Evolutionary conservation across 2,329 filamentous ascomycete genomes (phyloP).

Genomic region (Microsporum audouinii): DNA sequence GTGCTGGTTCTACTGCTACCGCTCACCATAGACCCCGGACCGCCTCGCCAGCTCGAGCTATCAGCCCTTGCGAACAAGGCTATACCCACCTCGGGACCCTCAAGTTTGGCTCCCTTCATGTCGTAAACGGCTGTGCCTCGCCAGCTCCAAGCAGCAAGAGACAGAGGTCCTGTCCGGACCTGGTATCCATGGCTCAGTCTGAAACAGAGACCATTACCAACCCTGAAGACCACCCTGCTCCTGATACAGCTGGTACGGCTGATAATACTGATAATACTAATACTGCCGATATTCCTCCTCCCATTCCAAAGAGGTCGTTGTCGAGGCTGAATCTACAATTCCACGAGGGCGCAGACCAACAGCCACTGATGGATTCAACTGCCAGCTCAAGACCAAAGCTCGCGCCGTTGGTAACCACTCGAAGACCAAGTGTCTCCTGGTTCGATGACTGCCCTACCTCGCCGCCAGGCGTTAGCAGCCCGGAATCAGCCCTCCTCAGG

Average conservation of each 20-base stretch:
- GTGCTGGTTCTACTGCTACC: background rate
- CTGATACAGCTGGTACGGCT: background rate
- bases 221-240: background rate
- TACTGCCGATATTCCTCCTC: background rate
- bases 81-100: background rate
- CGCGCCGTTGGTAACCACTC: background rate
- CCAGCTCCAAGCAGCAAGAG: background rate
- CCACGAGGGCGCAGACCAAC: background rate
- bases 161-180: constrained; percentile 1
- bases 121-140: background rate
- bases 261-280: background rate
- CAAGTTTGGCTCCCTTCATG: constrained; percentile 2
- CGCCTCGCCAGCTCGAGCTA: background rate
- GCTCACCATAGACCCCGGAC: background rate
- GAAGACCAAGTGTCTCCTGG: constrained; percentile 1
- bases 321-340: background rate
- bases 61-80: background rate
- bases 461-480: background rate
- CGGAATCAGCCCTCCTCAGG: background rate
- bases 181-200: background rate
- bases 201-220: background rate
- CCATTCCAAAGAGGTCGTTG: background rate
- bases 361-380: background rate
- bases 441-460: constrained; percentile 2
- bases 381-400: background rate